phyloP scores from a whole-genome alignment of 2,329 filamentous ascomycete genomes.

The Aspergillus phoenicis region DNA sequence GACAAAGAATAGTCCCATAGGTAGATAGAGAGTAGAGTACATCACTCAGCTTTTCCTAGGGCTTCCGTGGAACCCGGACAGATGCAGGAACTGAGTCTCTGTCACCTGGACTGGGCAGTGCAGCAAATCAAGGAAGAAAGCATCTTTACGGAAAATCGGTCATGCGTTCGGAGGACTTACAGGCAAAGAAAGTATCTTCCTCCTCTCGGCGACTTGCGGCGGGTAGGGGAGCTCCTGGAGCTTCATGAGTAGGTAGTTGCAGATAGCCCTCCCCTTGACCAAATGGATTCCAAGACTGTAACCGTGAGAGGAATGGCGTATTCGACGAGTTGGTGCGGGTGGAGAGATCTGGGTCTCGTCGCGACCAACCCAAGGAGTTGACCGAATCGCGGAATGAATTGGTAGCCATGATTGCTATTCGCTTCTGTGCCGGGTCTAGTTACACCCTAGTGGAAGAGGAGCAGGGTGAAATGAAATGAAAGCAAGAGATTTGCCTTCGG shows the following conservation, averaged over 20 bases:
- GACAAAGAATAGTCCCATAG: background rate
- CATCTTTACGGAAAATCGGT: conserved; percentile 16
- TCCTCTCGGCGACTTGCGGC: conserved; percentile 84
- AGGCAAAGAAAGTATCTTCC: conserved; percentile 90
- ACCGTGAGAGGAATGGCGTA: conserved; percentile 74
- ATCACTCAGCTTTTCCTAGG: conserved; percentile 18
- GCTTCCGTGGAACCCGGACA: conserved; percentile 31
- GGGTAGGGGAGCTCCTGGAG: conserved; percentile 79
- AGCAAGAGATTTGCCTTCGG: conserved; percentile 23
- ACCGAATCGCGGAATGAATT: conserved; percentile 90
- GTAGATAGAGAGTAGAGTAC: background rate
- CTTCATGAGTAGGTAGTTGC: conserved; percentile 81
- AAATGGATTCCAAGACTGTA: conserved; percentile 88
- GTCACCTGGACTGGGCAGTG: conserved; percentile 36
- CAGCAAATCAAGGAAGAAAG: conserved; percentile 24
- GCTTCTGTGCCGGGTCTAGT: conserved; percentile 7
- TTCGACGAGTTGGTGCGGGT: conserved; percentile 64
- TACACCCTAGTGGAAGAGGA: background rate
- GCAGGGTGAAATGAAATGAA: conserved; percentile 7
- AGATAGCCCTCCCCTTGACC: conserved; percentile 78
- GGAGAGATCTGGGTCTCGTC: conserved; percentile 75
- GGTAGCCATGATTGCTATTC: conserved; percentile 31
- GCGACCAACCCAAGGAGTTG: conserved; percentile 92
- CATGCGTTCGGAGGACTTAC: conserved; percentile 65
- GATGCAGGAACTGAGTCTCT: conserved; percentile 43